Evolutionary conservation across 169 alveolate genomes (phyloP), one percentile per base, ranked within the genome.

Genomic region (Plasmodium vinckei): DNA sequence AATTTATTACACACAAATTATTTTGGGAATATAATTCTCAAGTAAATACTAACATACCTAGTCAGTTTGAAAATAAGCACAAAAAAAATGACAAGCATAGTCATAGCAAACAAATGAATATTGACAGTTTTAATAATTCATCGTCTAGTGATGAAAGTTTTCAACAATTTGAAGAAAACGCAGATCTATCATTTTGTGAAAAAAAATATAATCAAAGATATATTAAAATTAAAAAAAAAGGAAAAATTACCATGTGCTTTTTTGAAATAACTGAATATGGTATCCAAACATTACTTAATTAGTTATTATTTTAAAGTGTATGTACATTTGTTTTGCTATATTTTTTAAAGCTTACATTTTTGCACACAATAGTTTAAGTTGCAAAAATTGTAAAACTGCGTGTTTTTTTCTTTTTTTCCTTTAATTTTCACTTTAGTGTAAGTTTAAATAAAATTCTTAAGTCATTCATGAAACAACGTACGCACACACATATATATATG

Each of bases 231-330:
- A 68, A 86, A 71, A 71, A 64, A 13, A 47, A 59, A 63, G 51
- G 51, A 17, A 59, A 59, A 69, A 44, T 39, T 17, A 39, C 9
- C 3, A 19, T 54, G 19, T 86, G 86, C 63, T 86, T 70, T 72
- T 86, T 86, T 63, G 87, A 86, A 53, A 86, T 86, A 25, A 86
- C 54, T 49, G 39, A 68, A 15, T 47, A 44, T 12, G 91, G 91
- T 6, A 69, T 86, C 19, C 60, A 86, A 65, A 86, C 87, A 9
- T 15, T 77, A 10, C 39, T 77, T 3, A 19, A 5, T n/a, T 69
- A 60, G 46, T 21, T 15, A 27, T 9, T 9, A 1, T 21, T 9
- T 25, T 0, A 19, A 19, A 21, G 27, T 5, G 59, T 51, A n/a
- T 51, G 17, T 51, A 12, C 59, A 12, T 51, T 1, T 10, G 2